phyloP scores from a whole-genome alignment of 768 basidiomycete species.

The Lactarius psammicola region DNA sequence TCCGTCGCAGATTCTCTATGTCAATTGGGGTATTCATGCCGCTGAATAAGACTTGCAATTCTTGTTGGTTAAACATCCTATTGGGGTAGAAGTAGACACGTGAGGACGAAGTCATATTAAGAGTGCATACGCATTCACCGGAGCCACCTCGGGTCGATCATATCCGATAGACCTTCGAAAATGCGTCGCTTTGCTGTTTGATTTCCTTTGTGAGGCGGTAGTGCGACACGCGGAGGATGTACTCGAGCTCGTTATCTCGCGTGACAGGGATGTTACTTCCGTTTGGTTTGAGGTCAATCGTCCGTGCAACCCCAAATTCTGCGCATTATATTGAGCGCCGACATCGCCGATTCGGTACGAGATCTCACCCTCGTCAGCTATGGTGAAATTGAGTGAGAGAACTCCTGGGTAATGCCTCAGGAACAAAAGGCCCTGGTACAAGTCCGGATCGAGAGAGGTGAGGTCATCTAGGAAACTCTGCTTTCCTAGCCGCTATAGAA shows the following conservation, averaged over 20 bases:
- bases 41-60: constrained; percentile 87
- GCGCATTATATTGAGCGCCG: constrained; percentile 12
- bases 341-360: not conserved
- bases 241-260: constrained; percentile 82
- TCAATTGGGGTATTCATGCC: constrained; percentile 85
- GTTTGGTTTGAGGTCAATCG: constrained; percentile 75
- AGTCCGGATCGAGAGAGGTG: constrained; percentile 83
- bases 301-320: constrained; percentile 82
- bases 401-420: constrained; percentile 92
- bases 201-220: constrained; percentile 90
- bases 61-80: constrained; percentile 97
- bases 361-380: constrained; percentile 74
- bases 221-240: constrained; percentile 87
- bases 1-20: constrained; percentile 68
- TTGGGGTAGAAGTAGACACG: too few species aligned
- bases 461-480: constrained; percentile 94
- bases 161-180: constrained; percentile 92
- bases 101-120: not conserved
- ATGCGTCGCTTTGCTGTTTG: constrained; percentile 73
- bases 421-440: constrained; percentile 90
- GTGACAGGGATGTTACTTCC: constrained; percentile 85
- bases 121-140: constrained; percentile 41
- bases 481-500: constrained; percentile 77
- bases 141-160: constrained; percentile 90
- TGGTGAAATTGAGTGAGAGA: constrained; percentile 84